Base-by-base conservation (phyloP, 176 grass and related monocot species). In the Panicum miliaceum region DNA sequence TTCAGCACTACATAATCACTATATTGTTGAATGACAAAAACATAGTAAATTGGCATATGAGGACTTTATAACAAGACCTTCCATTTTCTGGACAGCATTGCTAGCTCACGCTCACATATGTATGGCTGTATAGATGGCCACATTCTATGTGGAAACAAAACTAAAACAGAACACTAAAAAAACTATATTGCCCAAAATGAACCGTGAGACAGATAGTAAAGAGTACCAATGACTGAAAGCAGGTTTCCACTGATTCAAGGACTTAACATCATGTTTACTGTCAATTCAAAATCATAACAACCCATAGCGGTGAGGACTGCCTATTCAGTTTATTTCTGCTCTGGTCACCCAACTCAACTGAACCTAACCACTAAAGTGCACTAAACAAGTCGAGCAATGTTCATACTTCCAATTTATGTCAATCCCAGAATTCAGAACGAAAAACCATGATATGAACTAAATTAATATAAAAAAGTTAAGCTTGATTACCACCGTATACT, bases 361-460 rank as follows among this genome's bases (percentile, higher is more conserved):
- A 58, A 68, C 12, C 41, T 60, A 62, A 71, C 60, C n/a, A 20
- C 48, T 60, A 74, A 54, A 41, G 22, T 20, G 42, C 58, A 27
- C 42, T 19, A 52, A 62, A 27, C 71, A 77, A 88, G 58, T 35
- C 54, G 37, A 52, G 27, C 12, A n/a, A 82, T 32, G 35, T 60
- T 59, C 36, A 37, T 1, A 47, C 26, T 71, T 43, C 23, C 79
- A 82, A 59, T 69, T 45, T 23, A 7, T 59, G 18, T 13, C 10
- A 57, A 12, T 9, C 34, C 18, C 15, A 8, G 18, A 20, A 19
- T 15, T 2, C 26, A 29, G 35, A 20, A 2, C 9, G 25, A 26
- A 54, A 16, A 13, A 67, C 3, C 16, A 32, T 2, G 2, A 48
- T 12, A 0, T 27, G 13, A 34, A 23, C 38, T 69, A 6, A 4